Evolutionary conservation across 352 stramenopile species (phyloP), one percentile per base, ranked within the genome.

Genomic region (Phytopythium kandeliae): DNA sequence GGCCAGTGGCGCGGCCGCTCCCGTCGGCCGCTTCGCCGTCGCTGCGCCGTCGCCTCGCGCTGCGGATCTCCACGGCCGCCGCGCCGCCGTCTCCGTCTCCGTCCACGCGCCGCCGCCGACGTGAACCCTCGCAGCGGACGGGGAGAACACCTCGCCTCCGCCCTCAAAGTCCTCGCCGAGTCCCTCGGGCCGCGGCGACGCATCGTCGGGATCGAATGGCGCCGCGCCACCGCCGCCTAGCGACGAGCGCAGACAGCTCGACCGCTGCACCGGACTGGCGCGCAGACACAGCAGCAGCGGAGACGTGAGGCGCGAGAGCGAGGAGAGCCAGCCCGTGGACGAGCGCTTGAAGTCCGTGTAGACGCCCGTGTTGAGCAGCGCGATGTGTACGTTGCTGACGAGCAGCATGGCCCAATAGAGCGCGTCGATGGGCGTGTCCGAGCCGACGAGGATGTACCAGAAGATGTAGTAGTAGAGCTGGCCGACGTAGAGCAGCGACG

Each of bases 401-500:
- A 92, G 56, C 25, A 94, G 56, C 84, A 91, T 92, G 1, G 70
- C 77, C 78, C 81, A 92, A 48, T 94, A 94, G 1, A 92, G 59
- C 42, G 60, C 58, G 40, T 94, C 84, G 33, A 94, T 92, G 2
- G 84, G 84, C 17, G 77, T 78, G 51, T 94, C 84, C 0, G 74
- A 85, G 15, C 81, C 78, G 7, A 94, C 84, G 17, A 94, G 58
- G 46, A 92, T 83, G 63, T 94, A 94, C 84, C 84, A 94, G 56
- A 91, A 94, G 11, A 89, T 61, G 52, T 94, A 94, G 56, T 91
- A 94, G 49, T 94, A 94, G 6, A 94, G 63, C 57, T 94, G 84
- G 3, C 77, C 79, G 4, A 89, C 62, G 62, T 92, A 94, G n/a
- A 94, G 54, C 45, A 94, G 55, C 53, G 81, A 90, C 28, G 84